Percentiles rank a stretch among this genome's conserved stretches.
These are phyloP conservation scores for Papilionanthe hybrid DNA, from an alignment of 116 monocot genomes.

Conservation along the genomic window DNA sequence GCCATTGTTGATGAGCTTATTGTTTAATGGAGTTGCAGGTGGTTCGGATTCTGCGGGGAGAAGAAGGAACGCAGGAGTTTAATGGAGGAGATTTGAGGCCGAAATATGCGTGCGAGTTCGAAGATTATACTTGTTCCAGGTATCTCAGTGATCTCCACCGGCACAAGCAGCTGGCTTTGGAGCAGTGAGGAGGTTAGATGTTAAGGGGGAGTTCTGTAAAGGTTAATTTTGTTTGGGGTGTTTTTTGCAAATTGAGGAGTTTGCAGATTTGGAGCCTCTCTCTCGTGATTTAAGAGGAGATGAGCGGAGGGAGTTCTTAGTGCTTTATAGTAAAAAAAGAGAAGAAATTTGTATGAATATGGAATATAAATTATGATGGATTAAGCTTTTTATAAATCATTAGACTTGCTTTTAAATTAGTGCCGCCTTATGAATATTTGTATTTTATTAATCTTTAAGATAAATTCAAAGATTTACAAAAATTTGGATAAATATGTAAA, in stretches of 20 bases:
- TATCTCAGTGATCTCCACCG: conserved; percentile 83
- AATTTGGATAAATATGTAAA: too few relatives aligned
- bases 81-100: conserved; percentile 16
- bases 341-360: too few relatives aligned
- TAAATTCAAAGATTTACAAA: too few relatives aligned
- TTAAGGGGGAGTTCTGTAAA: neutral
- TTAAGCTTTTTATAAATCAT: too few relatives aligned
- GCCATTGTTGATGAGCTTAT: neutral
- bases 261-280: neutral
- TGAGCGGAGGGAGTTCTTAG: too few relatives aligned
- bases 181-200: conserved; percentile 23
- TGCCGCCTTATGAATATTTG: too few relatives aligned
- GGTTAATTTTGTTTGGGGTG: neutral
- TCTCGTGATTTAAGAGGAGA: too few relatives aligned
- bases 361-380: too few relatives aligned
- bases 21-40: conserved; percentile 19
- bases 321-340: too few relatives aligned
- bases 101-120: conserved; percentile 37
- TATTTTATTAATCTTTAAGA: too few relatives aligned
- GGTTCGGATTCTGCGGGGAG: conserved; percentile 29
- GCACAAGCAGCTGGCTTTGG: conserved; percentile 82
- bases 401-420: too few relatives aligned
- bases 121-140: conserved; percentile 70
- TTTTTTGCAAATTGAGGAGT: neutral
- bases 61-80: conserved; percentile 25